These are phyloP conservation scores for Aspergillus tamarii DNA, from an alignment of 2,329 filamentous ascomycete species.

Conservation along the genomic window DNA sequence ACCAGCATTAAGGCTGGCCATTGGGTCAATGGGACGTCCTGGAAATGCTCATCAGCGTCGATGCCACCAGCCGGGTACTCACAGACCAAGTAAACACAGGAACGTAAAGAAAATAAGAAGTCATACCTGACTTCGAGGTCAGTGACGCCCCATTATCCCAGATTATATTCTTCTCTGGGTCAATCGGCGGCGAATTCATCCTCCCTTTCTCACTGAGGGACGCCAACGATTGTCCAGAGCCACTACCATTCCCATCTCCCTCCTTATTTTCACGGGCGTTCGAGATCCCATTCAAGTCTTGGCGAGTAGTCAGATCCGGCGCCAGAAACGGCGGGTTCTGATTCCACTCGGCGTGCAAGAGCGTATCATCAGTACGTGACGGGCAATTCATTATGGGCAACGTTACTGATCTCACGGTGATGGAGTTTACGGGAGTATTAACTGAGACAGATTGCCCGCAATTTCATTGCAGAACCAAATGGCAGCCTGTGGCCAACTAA, in stretches of 20 bases:
- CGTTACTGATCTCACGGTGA: neutral
- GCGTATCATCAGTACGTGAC: constrained; percentile 55
- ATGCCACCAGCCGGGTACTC: neutral
- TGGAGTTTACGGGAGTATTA: neutral
- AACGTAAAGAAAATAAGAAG: neutral
- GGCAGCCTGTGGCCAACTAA: neutral
- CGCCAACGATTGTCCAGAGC: constrained; percentile 3
- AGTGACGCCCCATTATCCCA: constrained; percentile 26
- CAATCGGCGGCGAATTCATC: constrained; percentile 1
- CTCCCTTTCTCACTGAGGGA: neutral
- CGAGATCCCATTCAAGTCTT: constrained; percentile 60
- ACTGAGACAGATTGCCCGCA: neutral
- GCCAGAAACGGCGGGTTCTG: constrained; percentile 57
- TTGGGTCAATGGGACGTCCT: constrained; percentile 27
- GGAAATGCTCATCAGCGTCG: neutral
- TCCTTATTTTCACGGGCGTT: constrained; percentile 51
- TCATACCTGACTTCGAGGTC: constrained; percentile 33
- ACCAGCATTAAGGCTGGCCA: constrained; percentile 9
- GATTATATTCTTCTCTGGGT: constrained; percentile 11
- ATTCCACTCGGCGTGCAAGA: constrained; percentile 56
- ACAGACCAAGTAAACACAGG: neutral
- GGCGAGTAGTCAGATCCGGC: constrained; percentile 55
- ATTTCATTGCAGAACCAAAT: neutral
- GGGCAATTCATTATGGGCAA: constrained; percentile 55
- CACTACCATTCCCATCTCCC: constrained; percentile 5